A percentile compares a stretch with the other conserved stretches of the same genome.
Evolutionary conservation across 2,329 filamentous ascomycete species (phyloP).

Genomic region (Clonostachys byssicola): DNA sequence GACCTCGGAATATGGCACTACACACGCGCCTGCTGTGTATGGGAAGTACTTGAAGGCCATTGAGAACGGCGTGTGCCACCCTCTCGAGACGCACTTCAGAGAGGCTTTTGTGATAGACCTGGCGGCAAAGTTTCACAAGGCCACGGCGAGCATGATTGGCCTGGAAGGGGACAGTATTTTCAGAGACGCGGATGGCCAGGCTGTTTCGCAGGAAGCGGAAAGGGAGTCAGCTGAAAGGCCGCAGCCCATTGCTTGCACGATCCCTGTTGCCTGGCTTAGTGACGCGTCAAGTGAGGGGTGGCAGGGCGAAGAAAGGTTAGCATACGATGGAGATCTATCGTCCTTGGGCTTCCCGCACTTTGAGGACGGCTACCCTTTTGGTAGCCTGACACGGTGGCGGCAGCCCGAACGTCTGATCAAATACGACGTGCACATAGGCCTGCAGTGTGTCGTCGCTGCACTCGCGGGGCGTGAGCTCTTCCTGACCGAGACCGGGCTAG

Average conservation of each 20-base stretch:
- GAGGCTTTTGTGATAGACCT: neutral
- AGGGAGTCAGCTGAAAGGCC: neutral
- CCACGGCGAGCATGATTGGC: neutral
- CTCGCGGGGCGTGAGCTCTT: neutral
- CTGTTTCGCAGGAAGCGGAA: neutral
- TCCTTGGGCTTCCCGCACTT: neutral
- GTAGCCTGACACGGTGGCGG: neutral
- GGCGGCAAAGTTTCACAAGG: neutral
- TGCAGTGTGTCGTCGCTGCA: neutral
- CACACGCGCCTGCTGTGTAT: neutral
- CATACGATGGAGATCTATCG: neutral
- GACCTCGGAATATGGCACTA: neutral
- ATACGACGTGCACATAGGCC: neutral
- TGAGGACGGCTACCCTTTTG: neutral
- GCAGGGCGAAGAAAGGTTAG: neutral
- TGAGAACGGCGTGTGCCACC: neutral
- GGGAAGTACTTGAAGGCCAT: neutral
- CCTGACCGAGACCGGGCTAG: neutral
- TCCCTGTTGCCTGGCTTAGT: neutral
- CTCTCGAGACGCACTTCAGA: neutral
- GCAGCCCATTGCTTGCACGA: neutral
- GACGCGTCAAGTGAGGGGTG: neutral
- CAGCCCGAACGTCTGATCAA: neutral
- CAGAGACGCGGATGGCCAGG: neutral
- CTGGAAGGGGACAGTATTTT: neutral